Evolutionary conservation across 306 rosid species (phyloP), one percentile per base, ranked within the genome.

Genomic region (Prunus armeniaca): DNA sequence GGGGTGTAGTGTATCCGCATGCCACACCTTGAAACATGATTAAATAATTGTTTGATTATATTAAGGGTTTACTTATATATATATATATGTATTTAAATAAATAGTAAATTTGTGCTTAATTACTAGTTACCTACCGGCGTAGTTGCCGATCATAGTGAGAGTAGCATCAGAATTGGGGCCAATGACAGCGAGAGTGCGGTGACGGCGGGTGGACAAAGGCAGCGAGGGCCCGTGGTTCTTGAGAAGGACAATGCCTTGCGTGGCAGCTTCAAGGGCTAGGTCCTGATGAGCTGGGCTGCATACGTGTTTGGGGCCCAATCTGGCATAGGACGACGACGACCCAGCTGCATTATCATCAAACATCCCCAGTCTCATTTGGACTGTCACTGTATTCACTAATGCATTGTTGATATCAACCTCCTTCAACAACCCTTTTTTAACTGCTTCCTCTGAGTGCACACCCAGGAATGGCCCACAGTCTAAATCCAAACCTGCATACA

Each of bases 331-430:
- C 43, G 43, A 56, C 43, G 9, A 38, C 9, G 43, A 38, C 8
- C 86, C 90, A 25, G 79, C 69, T 0, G 90, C 43, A 79, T 83
- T 87, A 32, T 97, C 95, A 68, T 94, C 98, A 74, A 94, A 90
- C 96, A 94, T 91, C 3, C 97, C 98, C 9, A 94, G 84, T 64
- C 97, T 91, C 96, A 94, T 90, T 77, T 94, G 98, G 78, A 94
- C 91, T 0, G 86, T 78, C 1, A 91, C 78, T 8, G 94, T 91
- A 64, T 94, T 94, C 14, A 67, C 67, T 73, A 94, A 75, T 14
- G 98, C 98, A 20, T 47, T 79, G 32, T 82, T 74, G 50, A 94
- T 85, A 54, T 91, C 85, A 2, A 64, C 75, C 80, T 90, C 90
- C 0, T 57, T 87, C 50, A 94, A 46, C 73, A 94, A 55, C 12